Evolutionary conservation across 139 green algal genomes (phyloP).

Genomic region (Limnomonas spitsbergensis): DNA sequence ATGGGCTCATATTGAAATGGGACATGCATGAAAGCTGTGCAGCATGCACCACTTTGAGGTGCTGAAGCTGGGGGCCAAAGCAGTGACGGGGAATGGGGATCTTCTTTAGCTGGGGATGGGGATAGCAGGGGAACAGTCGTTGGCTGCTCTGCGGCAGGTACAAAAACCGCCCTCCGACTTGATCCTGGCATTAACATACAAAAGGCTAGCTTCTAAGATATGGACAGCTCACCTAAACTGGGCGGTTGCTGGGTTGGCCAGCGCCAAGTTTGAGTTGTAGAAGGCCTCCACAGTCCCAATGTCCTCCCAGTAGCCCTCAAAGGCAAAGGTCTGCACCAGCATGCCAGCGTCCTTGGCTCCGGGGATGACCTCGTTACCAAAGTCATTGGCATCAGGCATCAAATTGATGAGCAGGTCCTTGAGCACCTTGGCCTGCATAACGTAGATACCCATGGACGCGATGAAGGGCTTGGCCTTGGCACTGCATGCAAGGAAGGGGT

Average conservation of each 20-base stretch:
- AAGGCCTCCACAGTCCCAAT: conserved; percentile 95
- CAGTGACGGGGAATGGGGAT: too few relatives aligned
- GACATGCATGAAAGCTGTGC: too few relatives aligned
- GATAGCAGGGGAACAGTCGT: too few relatives aligned
- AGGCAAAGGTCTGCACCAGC: conserved; percentile 76
- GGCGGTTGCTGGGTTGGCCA: conserved; percentile 76
- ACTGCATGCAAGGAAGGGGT: conserved; percentile 34
- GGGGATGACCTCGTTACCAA: conserved; percentile 84
- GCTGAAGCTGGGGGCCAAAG: too few relatives aligned
- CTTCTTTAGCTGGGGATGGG: too few relatives aligned
- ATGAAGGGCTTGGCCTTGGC: conserved; percentile 93
- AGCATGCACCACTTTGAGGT: too few relatives aligned
- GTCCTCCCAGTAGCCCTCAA: conserved; percentile 92
- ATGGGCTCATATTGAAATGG: too few relatives aligned
- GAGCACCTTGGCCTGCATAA: conserved; percentile 71
- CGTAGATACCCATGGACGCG: conserved; percentile 99
- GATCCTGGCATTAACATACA: too few relatives aligned
- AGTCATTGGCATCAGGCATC: conserved; percentile 80
- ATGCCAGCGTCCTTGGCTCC: conserved; percentile 66
- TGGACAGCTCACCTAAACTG: conserved; percentile 86
- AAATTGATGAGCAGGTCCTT: conserved; percentile 67
- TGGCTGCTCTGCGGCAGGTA: too few relatives aligned
- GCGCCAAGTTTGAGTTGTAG: conserved; percentile 93
- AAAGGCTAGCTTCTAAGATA: too few relatives aligned
- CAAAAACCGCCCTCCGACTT: too few relatives aligned